phyloP scores from a whole-genome alignment of 306 rosid genomes.

The Arachis stenosperma region DNA sequence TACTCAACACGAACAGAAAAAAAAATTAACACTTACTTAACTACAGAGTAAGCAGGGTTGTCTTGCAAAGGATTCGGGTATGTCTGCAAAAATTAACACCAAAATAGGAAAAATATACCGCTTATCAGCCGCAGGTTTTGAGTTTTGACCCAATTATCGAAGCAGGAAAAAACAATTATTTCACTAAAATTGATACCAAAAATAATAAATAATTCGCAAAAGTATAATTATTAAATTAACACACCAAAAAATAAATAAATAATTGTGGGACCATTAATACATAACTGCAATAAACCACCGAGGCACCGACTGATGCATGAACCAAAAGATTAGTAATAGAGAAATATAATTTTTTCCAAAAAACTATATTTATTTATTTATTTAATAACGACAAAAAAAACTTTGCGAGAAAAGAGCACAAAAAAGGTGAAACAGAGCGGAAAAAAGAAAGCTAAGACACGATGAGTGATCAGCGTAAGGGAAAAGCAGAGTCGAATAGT shows the following conservation, averaged over 20 bases:
- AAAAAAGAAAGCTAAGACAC: background rate
- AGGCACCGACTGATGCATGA: background rate
- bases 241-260: background rate
- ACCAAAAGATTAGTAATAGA: background rate
- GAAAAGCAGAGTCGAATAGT: conserved; percentile 4
- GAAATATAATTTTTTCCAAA: background rate
- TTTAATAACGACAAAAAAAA: background rate
- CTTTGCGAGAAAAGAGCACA: background rate
- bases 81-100: conserved; percentile 57
- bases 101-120: background rate
- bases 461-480: conserved; percentile 16
- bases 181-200: conserved; percentile 8
- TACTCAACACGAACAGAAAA: background rate
- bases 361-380: background rate
- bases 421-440: background rate
- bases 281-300: background rate
- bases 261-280: background rate
- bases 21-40: conserved; percentile 59
- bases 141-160: background rate
- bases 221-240: background rate
- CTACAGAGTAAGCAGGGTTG: conserved; percentile 94
- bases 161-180: background rate
- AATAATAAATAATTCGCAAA: background rate
- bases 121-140: background rate
- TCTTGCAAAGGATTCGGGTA: conserved; percentile 82